A percentile compares a stretch with the other conserved stretches of the same genome.
These are phyloP conservation scores for Penicillium vulpinum DNA, from an alignment of 2,329 filamentous ascomycete genomes.

Conservation along the genomic window DNA sequence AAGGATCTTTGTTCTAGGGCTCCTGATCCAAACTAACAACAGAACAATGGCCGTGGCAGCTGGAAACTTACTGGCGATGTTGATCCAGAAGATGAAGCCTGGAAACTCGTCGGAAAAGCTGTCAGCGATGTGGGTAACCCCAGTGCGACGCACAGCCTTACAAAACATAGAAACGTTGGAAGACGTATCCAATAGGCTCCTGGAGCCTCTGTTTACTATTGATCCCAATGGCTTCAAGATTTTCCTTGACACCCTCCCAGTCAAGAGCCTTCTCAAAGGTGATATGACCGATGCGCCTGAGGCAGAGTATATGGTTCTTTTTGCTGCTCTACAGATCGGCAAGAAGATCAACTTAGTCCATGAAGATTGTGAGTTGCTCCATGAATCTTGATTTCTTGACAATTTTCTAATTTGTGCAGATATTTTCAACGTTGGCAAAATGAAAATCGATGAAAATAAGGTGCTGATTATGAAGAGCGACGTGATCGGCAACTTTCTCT, in stretches of 20 bases:
- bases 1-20: conserved; percentile 33
- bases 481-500: conserved; percentile 40
- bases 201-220: conserved; percentile 38
- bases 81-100: conserved; percentile 33
- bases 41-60: conserved; percentile 31
- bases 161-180: conserved; percentile 39
- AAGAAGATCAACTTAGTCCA: conserved; percentile 70
- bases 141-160: conserved; percentile 39
- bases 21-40: conserved; percentile 34
- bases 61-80: conserved; percentile 29
- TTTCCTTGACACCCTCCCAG: conserved; percentile 62
- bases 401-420: conserved; percentile 25
- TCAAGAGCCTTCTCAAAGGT: conserved; percentile 50
- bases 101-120: conserved; percentile 13
- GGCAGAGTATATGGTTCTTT: conserved; percentile 59
- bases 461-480: conserved; percentile 37
- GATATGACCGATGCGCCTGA: conserved; percentile 51
- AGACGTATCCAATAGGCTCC: conserved; percentile 36
- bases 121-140: conserved; percentile 38
- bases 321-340: conserved; percentile 68
- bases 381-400: conserved; percentile 9
- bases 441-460: conserved; percentile 13
- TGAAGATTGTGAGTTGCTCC: conserved; percentile 57
- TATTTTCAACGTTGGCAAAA: conserved; percentile 23
- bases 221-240: conserved; percentile 35